These are phyloP conservation scores for Boletus speciosus DNA, from an alignment of 768 basidiomycete genomes.

Conservation along the genomic window DNA sequence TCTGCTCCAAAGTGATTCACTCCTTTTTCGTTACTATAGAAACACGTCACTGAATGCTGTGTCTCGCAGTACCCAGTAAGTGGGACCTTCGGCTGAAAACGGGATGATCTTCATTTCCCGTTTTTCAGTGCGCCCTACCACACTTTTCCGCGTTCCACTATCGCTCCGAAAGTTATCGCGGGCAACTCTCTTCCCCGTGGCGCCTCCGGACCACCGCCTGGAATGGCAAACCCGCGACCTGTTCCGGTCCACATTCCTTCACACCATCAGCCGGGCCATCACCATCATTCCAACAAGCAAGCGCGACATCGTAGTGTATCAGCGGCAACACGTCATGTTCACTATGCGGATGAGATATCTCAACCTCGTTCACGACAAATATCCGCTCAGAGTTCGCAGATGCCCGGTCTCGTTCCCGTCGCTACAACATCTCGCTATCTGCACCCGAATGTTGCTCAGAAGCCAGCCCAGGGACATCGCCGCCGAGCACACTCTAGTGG, in stretches of 20 bases:
- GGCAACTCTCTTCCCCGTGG: not conserved
- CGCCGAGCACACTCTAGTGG: constrained; percentile 23
- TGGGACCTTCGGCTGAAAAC: constrained; percentile 7
- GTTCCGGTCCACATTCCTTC: constrained; percentile 3
- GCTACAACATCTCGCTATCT: not conserved
- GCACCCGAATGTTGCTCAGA: constrained; percentile 1
- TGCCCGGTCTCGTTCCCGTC: not conserved
- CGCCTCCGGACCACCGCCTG: not conserved
- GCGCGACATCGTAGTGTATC: constrained; percentile 12
- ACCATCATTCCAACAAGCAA: not conserved
- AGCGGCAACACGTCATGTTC: constrained; percentile 22
- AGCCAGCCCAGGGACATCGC: constrained; percentile 12
- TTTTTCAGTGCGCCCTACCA: constrained; percentile 22
- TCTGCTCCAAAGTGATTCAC: constrained; percentile 20
- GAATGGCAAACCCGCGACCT: constrained; percentile 3
- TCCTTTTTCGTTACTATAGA: not conserved
- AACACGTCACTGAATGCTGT: constrained; percentile 1
- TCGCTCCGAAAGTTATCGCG: not conserved
- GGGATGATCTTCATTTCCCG: constrained; percentile 12
- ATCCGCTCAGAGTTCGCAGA: constrained; percentile 6
- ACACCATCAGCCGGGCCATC: constrained; percentile 2
- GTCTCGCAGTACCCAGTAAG: constrained; percentile 25
- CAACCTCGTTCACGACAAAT: constrained; percentile 9
- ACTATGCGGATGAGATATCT: constrained; percentile 19
- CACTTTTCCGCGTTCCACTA: constrained; percentile 26